These are phyloP conservation scores for Isabelozyma rhagii DNA, from an alignment of 805 yeast genomes.

Conservation along the genomic window DNA sequence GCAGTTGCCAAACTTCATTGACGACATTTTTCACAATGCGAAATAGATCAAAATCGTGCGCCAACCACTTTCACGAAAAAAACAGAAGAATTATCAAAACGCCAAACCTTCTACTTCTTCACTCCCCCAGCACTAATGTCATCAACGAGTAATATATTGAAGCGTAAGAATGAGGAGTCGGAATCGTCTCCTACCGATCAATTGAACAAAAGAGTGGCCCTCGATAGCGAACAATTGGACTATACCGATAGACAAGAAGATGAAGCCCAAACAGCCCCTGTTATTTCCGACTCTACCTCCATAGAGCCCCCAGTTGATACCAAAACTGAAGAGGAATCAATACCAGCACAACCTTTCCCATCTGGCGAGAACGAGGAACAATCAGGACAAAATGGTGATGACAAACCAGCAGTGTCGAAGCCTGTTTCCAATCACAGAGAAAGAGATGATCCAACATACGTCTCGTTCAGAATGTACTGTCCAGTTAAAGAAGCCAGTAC, in stretches of 20 bases:
- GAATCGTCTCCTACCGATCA: conserved; percentile 43
- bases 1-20: too few relatives aligned
- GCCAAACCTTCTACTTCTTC: neutral
- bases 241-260: conserved; percentile 40
- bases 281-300: conserved; percentile 11
- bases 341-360: conserved; percentile 4
- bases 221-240: conserved; percentile 58
- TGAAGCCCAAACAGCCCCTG: conserved; percentile 41
- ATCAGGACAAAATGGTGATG: neutral
- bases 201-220: conserved; percentile 64
- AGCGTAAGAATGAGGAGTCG: conserved; percentile 66
- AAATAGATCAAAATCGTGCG: neutral
- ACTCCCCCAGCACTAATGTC: conserved; percentile 2
- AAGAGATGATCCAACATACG: conserved; percentile 54
- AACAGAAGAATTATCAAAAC: neutral
- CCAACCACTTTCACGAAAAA: neutral
- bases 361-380: neutral
- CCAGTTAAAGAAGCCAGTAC: conserved; percentile 71
- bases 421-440: conserved; percentile 41
- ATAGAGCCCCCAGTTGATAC: conserved; percentile 3
- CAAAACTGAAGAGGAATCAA: conserved; percentile 3
- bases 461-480: conserved; percentile 71
- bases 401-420: conserved; percentile 10
- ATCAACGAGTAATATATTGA: conserved; percentile 36
- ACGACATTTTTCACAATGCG: too few relatives aligned